These are phyloP conservation scores for Lojkania enalia DNA, from an alignment of 2,329 filamentous ascomycete species.

Conservation along the genomic window DNA sequence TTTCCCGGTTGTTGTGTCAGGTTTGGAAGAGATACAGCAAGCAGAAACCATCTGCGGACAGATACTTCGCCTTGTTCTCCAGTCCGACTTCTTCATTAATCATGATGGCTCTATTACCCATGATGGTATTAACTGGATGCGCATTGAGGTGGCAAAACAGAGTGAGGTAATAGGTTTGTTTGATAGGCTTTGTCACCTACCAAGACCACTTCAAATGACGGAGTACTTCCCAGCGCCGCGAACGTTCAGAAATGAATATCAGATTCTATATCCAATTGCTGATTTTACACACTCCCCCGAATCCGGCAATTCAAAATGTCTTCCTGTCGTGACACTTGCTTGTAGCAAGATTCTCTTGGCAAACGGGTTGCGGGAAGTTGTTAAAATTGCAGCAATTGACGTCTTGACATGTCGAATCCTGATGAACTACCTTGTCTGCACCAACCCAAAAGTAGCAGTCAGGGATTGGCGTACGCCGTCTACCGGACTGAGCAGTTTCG, in stretches of 20 bases:
- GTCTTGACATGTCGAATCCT: conserved; percentile 35
- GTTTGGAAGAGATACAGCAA: conserved; percentile 29
- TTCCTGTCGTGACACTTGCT: conserved; percentile 27
- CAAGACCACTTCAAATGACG: conserved; percentile 23
- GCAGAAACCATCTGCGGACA: conserved; percentile 27
- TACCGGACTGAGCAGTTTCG: conserved; percentile 30
- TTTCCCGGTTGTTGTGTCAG: conserved; percentile 7
- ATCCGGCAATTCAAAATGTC: conserved; percentile 11
- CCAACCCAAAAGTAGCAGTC: conserved; percentile 23
- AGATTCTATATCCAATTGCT: conserved; percentile 15
- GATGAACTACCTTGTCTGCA: conserved; percentile 38
- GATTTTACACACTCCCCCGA: conserved; percentile 30
- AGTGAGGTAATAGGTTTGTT: conserved; percentile 23
- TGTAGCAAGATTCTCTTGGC: conserved; percentile 35
- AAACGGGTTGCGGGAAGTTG: conserved; percentile 26
- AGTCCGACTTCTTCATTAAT: conserved; percentile 31
- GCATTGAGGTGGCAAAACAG: conserved; percentile 29
- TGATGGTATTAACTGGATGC: conserved; percentile 28
- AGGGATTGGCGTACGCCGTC: conserved; percentile 27
- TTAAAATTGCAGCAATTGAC: conserved; percentile 41
- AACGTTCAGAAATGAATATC: conserved; percentile 27
- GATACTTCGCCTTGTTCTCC: conserved; percentile 32
- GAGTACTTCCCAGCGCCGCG: conserved; percentile 34
- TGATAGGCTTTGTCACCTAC: conserved; percentile 32
- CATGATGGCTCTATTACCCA: conserved; percentile 30